These are phyloP conservation scores for Hippophae rhamnoides DNA, from an alignment of 306 rosid species.

Conservation along the genomic window DNA sequence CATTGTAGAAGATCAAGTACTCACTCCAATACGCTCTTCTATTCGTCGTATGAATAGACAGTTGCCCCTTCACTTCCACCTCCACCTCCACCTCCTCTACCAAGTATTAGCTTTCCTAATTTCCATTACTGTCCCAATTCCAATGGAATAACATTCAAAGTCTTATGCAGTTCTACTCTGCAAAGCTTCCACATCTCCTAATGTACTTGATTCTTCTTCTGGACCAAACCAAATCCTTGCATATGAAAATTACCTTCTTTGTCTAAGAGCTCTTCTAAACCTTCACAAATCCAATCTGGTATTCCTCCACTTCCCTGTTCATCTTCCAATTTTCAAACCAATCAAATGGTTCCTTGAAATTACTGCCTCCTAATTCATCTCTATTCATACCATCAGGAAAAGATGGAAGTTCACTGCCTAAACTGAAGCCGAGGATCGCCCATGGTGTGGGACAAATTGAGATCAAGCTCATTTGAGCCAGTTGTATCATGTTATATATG, in stretches of 20 bases:
- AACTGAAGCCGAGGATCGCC: conserved; percentile 88
- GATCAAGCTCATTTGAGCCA: conserved; percentile 94
- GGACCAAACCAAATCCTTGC: conserved; percentile 31
- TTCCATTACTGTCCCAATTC: conserved; percentile 37
- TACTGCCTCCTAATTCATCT: conserved; percentile 76
- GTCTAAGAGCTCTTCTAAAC: conserved; percentile 11
- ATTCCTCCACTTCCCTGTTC: conserved; percentile 84
- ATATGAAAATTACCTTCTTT: conserved; percentile 27
- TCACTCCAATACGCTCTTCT: conserved; percentile 14
- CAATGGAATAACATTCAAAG: conserved; percentile 32
- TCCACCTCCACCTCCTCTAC: conserved; percentile 41
- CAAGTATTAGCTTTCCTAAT: conserved; percentile 26
- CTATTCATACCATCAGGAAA: conserved; percentile 56
- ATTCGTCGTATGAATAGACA: conserved; percentile 19
- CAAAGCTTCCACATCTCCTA: conserved; percentile 38
- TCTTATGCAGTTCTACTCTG: conserved; percentile 46
- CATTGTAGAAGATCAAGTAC: conserved; percentile 21
- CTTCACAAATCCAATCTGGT: conserved; percentile 27
- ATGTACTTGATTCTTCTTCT: conserved; percentile 32
- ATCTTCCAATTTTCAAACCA: conserved; percentile 45
- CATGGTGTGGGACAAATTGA: conserved; percentile 91
- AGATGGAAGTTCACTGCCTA: conserved; percentile 72
- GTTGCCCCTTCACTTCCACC: conserved; percentile 27
- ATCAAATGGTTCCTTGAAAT: conserved; percentile 25
- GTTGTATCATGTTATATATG: conserved; percentile 19